Evolutionary conservation across 192 early-diverging fungal genomes (phyloP).

Genomic region (Backusella sp.): DNA sequence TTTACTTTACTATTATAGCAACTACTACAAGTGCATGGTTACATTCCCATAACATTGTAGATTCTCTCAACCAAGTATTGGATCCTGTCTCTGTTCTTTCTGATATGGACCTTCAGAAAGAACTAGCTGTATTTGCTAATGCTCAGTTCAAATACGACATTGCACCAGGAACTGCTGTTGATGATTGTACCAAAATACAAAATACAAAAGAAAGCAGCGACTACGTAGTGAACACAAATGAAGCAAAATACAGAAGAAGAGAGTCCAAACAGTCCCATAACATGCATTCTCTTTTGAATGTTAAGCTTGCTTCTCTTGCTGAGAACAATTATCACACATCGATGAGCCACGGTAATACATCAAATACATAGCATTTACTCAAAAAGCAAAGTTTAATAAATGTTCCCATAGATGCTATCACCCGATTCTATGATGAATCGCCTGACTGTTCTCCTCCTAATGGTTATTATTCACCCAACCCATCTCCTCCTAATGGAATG

Average conservation of each 20-base stretch:
- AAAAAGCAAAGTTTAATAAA: neutral
- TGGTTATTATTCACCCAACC: conserved; percentile 15
- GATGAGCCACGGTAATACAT: conserved; percentile 13
- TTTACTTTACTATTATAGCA: neutral
- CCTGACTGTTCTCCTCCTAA: conserved; percentile 17
- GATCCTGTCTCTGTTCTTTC: conserved; percentile 44
- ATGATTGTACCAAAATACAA: neutral
- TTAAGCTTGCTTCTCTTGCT: conserved; percentile 9
- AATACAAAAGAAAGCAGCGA: neutral
- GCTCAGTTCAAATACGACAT: conserved; percentile 67
- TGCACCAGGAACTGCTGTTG: conserved; percentile 8
- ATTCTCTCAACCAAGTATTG: conserved; percentile 17
- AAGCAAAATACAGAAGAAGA: conserved; percentile 3
- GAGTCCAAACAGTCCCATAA: conserved; percentile 10
- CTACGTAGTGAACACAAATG: neutral
- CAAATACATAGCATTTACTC: neutral
- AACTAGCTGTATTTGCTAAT: conserved; percentile 66
- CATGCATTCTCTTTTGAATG: conserved; percentile 16
- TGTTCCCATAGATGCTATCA: conserved; percentile 14
- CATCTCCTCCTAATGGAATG: conserved; percentile 14
- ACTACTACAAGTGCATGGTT: conserved; percentile 15
- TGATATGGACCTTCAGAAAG: conserved; percentile 61
- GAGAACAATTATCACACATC: conserved; percentile 9
- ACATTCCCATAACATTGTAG: conserved; percentile 7
- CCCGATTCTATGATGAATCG: conserved; percentile 6